phyloP scores from a whole-genome alignment of 2,329 filamentous ascomycete species.

The Botrytis hyacinthi region DNA sequence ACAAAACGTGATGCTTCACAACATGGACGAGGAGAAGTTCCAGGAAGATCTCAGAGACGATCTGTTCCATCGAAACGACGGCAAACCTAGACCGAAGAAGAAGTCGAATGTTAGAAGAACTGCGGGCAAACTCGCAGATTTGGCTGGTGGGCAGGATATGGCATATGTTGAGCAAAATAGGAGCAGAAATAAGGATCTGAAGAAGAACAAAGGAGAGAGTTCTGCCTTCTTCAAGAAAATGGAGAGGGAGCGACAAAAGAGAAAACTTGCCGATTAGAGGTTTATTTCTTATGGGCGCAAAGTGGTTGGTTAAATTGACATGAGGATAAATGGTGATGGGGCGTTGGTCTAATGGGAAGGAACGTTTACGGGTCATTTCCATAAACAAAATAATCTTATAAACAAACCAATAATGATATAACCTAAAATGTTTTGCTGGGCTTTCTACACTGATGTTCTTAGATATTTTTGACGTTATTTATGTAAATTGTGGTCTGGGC shows the following conservation, averaged over 20 bases:
- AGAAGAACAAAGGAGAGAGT: constrained; percentile 58
- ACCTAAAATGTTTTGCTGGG: not conserved
- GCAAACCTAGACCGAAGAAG: constrained; percentile 43
- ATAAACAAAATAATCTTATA: not conserved
- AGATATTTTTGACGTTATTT: too few species aligned
- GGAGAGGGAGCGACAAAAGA: constrained; percentile 58
- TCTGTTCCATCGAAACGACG: constrained; percentile 53
- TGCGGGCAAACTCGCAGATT: constrained; percentile 79
- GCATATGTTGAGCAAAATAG: constrained; percentile 87
- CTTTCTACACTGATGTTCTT: too few species aligned
- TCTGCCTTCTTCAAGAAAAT: constrained; percentile 66
- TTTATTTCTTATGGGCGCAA: not conserved
- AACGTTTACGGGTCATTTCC: not conserved
- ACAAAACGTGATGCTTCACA: constrained; percentile 81
- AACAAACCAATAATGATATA: not conserved
- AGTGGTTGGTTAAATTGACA: not conserved
- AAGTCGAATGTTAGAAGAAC: constrained; percentile 70
- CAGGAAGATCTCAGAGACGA: constrained; percentile 48
- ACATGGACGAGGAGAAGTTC: constrained; percentile 53
- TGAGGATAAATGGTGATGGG: not conserved
- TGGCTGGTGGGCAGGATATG: constrained; percentile 94
- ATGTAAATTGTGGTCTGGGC: not conserved
- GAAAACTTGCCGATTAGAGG: constrained; percentile 44
- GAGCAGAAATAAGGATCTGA: constrained; percentile 65
- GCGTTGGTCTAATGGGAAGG: constrained; percentile 1